Conservation (phyloP, 1,284 basidiomycete genomes). For the Apiotrichum montevideense region DNA sequence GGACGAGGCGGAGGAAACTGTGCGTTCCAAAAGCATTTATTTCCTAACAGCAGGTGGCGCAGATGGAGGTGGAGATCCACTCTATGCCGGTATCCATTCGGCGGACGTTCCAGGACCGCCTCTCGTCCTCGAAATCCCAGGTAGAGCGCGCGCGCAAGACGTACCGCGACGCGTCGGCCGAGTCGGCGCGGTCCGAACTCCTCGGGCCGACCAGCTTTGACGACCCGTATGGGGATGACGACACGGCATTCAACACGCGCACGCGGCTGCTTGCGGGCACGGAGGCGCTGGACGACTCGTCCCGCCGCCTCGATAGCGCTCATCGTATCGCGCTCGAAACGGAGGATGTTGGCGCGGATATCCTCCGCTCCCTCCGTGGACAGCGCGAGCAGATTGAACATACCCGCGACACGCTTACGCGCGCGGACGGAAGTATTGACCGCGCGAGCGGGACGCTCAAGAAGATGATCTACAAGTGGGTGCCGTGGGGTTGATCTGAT, state of each 20-base stretch:
- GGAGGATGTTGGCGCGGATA: conserved; percentile 89
- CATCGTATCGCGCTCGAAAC: conserved; percentile 93
- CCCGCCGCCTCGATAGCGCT: conserved; percentile 76
- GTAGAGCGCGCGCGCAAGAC: conserved; percentile 72
- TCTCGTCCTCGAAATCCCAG: conserved; percentile 64
- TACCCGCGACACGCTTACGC: conserved; percentile 62
- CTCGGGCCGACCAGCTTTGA: conserved; percentile 53
- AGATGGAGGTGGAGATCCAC: conserved; percentile 99
- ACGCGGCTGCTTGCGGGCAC: conserved; percentile 73
- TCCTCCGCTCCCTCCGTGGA: conserved; percentile 72
- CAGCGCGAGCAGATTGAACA: conserved; percentile 97
- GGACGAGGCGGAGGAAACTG: conserved; percentile 98
- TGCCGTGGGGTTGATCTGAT: background rate
- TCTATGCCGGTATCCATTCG: conserved; percentile 82
- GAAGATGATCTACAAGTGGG: conserved; percentile 57
- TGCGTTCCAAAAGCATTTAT: conserved; percentile 36
- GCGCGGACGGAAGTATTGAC: conserved; percentile 56
- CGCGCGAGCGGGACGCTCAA: conserved; percentile 55
- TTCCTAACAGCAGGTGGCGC: conserved; percentile 62
- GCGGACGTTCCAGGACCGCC: conserved; percentile 64
- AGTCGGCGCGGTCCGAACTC: conserved; percentile 49
- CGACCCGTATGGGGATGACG: conserved; percentile 60
- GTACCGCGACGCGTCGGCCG: conserved; percentile 48
- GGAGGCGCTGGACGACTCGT: conserved; percentile 66
- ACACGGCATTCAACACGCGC: conserved; percentile 49